Evolutionary conservation across 2,329 filamentous ascomycete genomes (phyloP).

Genomic region (Daldinia sp.): DNA sequence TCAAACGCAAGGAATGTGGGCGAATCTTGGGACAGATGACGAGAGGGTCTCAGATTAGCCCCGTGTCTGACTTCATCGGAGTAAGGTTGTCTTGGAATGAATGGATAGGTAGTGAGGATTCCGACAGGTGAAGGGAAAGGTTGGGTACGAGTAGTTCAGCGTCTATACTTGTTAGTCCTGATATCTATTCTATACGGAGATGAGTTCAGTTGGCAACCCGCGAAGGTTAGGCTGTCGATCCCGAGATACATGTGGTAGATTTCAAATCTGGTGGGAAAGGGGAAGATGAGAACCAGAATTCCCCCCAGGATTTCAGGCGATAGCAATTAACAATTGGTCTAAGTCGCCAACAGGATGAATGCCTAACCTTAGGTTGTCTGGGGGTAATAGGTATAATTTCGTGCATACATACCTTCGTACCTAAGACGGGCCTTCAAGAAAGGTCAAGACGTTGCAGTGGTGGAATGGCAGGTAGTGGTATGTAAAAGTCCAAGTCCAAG

Average conservation of each 20-base stretch:
- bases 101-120: slow-evolving; percentile 30
- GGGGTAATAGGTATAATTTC: slow-evolving; percentile 28
- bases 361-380: slow-evolving; percentile 21
- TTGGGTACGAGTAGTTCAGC: slow-evolving; percentile 39
- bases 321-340: not conserved
- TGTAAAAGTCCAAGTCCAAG: slow-evolving; percentile 6
- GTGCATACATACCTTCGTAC: slow-evolving; percentile 37
- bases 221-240: slow-evolving; percentile 35
- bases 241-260: slow-evolving; percentile 26
- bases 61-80: slow-evolving; percentile 40
- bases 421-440: slow-evolving; percentile 14
- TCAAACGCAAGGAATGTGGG: slow-evolving; percentile 30
- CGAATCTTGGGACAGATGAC: slow-evolving; percentile 28
- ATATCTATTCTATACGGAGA: slow-evolving; percentile 32
- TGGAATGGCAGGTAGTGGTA: slow-evolving; percentile 12
- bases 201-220: slow-evolving; percentile 19
- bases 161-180: slow-evolving; percentile 37
- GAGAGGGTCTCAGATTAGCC: slow-evolving; percentile 44
- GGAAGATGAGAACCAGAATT: slow-evolving; percentile 29
- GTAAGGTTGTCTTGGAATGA: slow-evolving; percentile 37
- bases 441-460: slow-evolving; percentile 11
- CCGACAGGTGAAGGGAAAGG: slow-evolving; percentile 39
- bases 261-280: slow-evolving; percentile 29
- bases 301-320: slow-evolving; percentile 11
- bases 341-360: slow-evolving; percentile 8